Evolutionary conservation across 805 yeast species (phyloP).

Genomic region (Yamadazyma endophytica): DNA sequence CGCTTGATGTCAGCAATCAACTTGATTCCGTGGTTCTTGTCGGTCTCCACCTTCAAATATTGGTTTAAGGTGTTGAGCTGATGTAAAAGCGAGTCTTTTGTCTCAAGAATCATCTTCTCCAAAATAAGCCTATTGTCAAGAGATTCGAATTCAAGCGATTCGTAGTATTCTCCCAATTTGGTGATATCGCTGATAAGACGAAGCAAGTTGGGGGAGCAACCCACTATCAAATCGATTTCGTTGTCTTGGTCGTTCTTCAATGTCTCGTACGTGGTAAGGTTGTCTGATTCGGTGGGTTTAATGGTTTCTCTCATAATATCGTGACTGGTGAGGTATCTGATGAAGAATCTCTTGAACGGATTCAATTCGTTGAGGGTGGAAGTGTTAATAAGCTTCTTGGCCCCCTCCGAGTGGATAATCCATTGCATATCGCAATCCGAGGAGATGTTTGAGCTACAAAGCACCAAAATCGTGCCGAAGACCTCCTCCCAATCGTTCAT

Average conservation of each 20-base stretch:
- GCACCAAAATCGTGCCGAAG: conserved; percentile 33
- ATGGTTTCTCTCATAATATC: conserved; percentile 44
- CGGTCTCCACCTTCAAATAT: neutral
- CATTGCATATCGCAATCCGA: conserved; percentile 36
- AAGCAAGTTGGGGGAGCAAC: conserved; percentile 36
- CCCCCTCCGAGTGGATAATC: conserved; percentile 34
- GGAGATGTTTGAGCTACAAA: conserved; percentile 40
- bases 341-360: conserved; percentile 31
- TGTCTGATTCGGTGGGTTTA: conserved; percentile 21
- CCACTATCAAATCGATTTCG: conserved; percentile 34
- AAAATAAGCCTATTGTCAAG: conserved; percentile 12
- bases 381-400: conserved; percentile 24
- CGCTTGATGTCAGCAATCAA: conserved; percentile 35
- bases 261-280: conserved; percentile 15
- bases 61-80: conserved; percentile 16
- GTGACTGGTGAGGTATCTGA: conserved; percentile 36
- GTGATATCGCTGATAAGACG: conserved; percentile 33
- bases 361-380: neutral
- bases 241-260: conserved; percentile 29
- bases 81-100: conserved; percentile 17
- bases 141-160: conserved; percentile 23
- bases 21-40: conserved; percentile 5
- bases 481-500: conserved; percentile 36
- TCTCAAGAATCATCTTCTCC: conserved; percentile 19
- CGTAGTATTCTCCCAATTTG: conserved; percentile 31